These are phyloP conservation scores for Alopecurus myosuroides DNA, from an alignment of 176 grass and related monocot species.

Conservation along the genomic window DNA sequence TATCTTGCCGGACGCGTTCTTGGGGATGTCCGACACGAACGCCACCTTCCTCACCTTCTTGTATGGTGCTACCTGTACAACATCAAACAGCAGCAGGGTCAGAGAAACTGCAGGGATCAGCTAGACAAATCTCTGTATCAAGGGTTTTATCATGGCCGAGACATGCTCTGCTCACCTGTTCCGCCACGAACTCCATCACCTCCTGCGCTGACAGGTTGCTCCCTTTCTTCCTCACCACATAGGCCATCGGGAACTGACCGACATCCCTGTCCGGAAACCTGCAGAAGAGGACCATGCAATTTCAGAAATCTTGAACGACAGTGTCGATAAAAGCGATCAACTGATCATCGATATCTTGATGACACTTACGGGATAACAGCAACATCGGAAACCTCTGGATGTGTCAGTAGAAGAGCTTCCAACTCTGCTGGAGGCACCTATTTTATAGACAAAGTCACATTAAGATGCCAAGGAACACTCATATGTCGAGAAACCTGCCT, in stretches of 20 bases:
- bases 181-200: conserved; percentile 71
- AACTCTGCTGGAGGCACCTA: conserved; percentile 90
- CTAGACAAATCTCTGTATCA: not conserved
- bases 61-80: conserved; percentile 74
- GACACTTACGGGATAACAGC: conserved; percentile 78
- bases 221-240: conserved; percentile 70
- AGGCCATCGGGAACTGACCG: conserved; percentile 88
- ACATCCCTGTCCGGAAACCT: conserved; percentile 82
- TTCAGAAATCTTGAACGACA: not conserved
- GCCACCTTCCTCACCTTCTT: conserved; percentile 88
- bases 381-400: conserved; percentile 56
- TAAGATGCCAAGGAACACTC: not conserved
- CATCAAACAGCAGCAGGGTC: not conserved
- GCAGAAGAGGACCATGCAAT: not conserved
- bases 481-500: not conserved
- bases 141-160: not conserved
- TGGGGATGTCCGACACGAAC: conserved; percentile 65
- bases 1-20: conserved; percentile 96
- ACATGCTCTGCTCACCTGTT: conserved; percentile 46
- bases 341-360: not conserved
- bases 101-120: not conserved
- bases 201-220: conserved; percentile 52
- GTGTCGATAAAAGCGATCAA: not conserved
- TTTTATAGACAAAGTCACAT: not conserved
- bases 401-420: conserved; percentile 79